Evolutionary conservation across 2,329 filamentous ascomycete genomes (phyloP), one percentile per base, ranked within the genome.

Genomic region (Emmonsiellopsis sp.): DNA sequence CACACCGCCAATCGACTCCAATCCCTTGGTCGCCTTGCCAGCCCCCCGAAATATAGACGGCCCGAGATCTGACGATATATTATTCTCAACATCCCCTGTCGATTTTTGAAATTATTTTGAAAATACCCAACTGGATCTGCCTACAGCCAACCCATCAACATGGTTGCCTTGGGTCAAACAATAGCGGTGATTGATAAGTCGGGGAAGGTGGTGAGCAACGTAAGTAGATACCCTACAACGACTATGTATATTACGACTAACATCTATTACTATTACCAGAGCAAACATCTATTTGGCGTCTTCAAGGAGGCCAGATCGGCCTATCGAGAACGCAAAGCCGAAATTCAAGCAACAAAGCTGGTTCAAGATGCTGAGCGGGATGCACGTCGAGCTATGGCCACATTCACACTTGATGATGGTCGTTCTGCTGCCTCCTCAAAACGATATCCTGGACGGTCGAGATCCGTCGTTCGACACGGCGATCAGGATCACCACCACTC

Each of bases 261-360:
- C 20, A 16, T 42, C 42, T 32, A 16, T 54, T 52, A 34, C 51
- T 42, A 42, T 40, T 16, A 53, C 37, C 65, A 94, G 89, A 89
- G 89, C 65, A 95, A 94, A 73, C 88, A 95, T 63, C 77, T 97
- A 26, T 81, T 94, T 65, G 85, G 84, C 67, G 86, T 96, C 65
- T 94, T 95, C 78, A 95, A 89, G 69, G 90, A 96, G 67, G 92
- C 91, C 58, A 89, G 89, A 67, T 83, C 85, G 52, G 87, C 88
- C 55, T 97, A 97, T 72, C 80, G 85, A 54, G 89, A 95, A 65
- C 88, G 88, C 66, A 95, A 94, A 70, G 86, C 88, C 6, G 83
- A 90, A 61, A 79, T 95, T 62, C 84, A 83, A 67, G 82, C 85
- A 16, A 82, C 88, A 60, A 80, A 83, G 63, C 83, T 85, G 63